These are phyloP conservation scores for Veloporphyrellus conicus DNA, from an alignment of 1,284 basidiomycete genomes.

Conservation along the genomic window DNA sequence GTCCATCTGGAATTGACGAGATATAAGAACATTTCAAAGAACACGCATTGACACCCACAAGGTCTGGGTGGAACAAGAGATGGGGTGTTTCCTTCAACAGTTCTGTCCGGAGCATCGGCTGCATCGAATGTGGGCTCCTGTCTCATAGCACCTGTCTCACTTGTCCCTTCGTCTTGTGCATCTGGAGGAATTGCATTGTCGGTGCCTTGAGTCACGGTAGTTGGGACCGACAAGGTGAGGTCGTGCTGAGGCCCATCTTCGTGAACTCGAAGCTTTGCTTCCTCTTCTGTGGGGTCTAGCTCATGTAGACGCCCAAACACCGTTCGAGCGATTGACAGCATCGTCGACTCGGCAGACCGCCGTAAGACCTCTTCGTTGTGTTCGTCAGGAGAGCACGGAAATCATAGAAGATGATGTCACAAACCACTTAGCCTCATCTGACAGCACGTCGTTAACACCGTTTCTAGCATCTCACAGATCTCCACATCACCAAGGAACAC, in stretches of 20 bases:
- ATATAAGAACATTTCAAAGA: conserved; percentile 5
- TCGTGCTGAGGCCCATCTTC: conserved; percentile 55
- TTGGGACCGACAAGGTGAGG: conserved; percentile 55
- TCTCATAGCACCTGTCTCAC: not conserved
- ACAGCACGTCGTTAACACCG: conserved; percentile 94
- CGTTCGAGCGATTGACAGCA: conserved; percentile 81
- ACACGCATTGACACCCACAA: conserved; percentile 17
- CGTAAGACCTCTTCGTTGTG: conserved; percentile 72
- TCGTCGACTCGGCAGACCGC: conserved; percentile 90
- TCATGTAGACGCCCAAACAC: conserved; percentile 74
- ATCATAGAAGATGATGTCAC: conserved; percentile 32
- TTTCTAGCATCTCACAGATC: conserved; percentile 98
- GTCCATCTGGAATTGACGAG: conserved; percentile 56
- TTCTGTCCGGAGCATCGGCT: not conserved
- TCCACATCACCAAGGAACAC: conserved; percentile 81
- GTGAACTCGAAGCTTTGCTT: conserved; percentile 51
- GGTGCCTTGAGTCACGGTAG: conserved; percentile 4
- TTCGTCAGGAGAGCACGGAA: conserved; percentile 15
- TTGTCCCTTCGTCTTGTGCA: conserved; percentile 8
- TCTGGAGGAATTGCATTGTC: conserved; percentile 6
- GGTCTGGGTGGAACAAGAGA: conserved; percentile 18
- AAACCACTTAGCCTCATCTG: conserved; percentile 91
- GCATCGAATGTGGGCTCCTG: not conserved
- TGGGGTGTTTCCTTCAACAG: conserved; percentile 9
- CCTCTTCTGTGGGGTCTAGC: conserved; percentile 65